Evolutionary conservation across 1,139 yeast species (phyloP).

Genomic region (Saccharomyces hybrid): DNA sequence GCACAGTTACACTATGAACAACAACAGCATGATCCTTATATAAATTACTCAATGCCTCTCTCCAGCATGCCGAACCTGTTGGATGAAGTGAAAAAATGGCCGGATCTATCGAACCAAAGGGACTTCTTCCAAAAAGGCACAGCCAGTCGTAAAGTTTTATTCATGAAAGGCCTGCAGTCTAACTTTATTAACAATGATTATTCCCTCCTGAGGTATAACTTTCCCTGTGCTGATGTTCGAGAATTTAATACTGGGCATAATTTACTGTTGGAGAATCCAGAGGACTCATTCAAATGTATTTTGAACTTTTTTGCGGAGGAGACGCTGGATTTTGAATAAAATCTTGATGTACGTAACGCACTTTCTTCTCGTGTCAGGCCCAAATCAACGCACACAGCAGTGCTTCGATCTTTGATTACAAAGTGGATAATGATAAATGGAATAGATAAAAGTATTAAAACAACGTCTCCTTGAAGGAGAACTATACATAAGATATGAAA

Average conservation of each 20-base stretch:
- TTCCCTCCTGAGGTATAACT: slow-evolving; percentile 12
- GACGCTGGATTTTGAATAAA: not conserved
- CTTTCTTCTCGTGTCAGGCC: not conserved
- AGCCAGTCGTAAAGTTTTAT: slow-evolving; percentile 12
- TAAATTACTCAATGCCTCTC: slow-evolving; percentile 22
- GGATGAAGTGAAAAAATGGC: slow-evolving; percentile 23
- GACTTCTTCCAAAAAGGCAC: not conserved
- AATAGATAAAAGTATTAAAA: not conserved
- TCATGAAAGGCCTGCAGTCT: slow-evolving; percentile 23
- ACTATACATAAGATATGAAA: not conserved
- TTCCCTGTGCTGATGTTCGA: slow-evolving; percentile 16
- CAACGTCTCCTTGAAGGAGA: not conserved
- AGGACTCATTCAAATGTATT: slow-evolving; percentile 14
- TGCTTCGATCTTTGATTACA: not conserved
- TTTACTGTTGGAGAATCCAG: slow-evolving; percentile 22
- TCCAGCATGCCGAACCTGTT: slow-evolving; percentile 22
- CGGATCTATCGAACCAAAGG: slow-evolving; percentile 5
- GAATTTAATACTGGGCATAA: slow-evolving; percentile 26
- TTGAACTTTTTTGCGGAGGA: slow-evolving; percentile 12
- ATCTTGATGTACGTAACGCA: not conserved
- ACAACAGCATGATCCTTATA: slow-evolving; percentile 10
- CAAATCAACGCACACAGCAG: not conserved
- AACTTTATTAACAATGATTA: slow-evolving; percentile 17
- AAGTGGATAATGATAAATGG: not conserved
- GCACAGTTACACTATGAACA: not conserved